These are phyloP conservation scores for Lodderomyces elongisporus DNA, from an alignment of 1,139 yeast genomes.

Conservation along the genomic window DNA sequence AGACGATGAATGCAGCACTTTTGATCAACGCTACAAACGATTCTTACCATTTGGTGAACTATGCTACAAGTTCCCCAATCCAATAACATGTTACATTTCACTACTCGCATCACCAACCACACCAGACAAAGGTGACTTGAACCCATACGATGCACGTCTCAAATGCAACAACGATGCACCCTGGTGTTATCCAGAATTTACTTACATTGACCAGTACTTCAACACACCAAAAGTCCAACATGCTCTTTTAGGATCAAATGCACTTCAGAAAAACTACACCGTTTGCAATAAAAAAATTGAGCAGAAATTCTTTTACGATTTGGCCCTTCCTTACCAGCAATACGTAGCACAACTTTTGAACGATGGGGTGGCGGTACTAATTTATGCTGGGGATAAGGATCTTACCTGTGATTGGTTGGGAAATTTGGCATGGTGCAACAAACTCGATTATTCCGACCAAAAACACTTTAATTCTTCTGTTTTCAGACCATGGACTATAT, in stretches of 20 bases:
- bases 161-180: slow-evolving; percentile 64
- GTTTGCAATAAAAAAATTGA: slow-evolving; percentile 80
- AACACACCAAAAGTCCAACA: slow-evolving; percentile 22
- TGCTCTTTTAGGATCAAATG: no score
- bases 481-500: slow-evolving; percentile 32
- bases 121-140: slow-evolving; percentile 51
- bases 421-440: slow-evolving; percentile 70
- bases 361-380: slow-evolving; percentile 58
- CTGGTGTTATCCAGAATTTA: slow-evolving; percentile 55
- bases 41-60: slow-evolving; percentile 71
- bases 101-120: slow-evolving; percentile 19
- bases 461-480: slow-evolving; percentile 41
- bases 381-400: slow-evolving; percentile 83
- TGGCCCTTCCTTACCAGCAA: slow-evolving; percentile 64
- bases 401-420: slow-evolving; percentile 84
- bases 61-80: slow-evolving; percentile 70
- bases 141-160: slow-evolving; percentile 86
- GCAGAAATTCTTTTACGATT: slow-evolving; percentile 78
- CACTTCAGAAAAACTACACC: no score
- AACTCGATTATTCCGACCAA: slow-evolving; percentile 45
- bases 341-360: slow-evolving; percentile 54
- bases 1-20: slow-evolving; percentile 6
- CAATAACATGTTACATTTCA: slow-evolving; percentile 92
- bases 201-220: slow-evolving; percentile 25
- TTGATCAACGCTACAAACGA: slow-evolving; percentile 47